Evolutionary conservation across 371 early-diverging fungal genomes (phyloP).

Genomic region (Circinella umbellata): DNA sequence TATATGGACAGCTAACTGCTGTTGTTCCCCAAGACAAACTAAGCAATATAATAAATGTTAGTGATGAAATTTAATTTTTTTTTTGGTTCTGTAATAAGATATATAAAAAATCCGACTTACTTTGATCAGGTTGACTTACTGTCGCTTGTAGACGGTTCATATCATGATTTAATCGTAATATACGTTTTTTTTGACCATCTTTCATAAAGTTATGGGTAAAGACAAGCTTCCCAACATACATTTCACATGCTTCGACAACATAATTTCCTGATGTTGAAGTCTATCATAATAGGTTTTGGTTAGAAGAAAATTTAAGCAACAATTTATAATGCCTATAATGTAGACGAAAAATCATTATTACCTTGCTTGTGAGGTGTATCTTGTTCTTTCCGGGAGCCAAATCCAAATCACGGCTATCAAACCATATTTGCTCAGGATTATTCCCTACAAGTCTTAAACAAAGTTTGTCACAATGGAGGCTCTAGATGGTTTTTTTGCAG

Average conservation of each 20-base stretch:
- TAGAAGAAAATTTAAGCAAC: too few relatives aligned
- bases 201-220: conserved; percentile 68
- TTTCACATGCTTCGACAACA: conserved; percentile 64
- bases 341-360: conserved; percentile 21
- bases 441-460: conserved; percentile 64
- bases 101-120: conserved; percentile 22
- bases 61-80: too few relatives aligned
- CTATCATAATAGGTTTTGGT: conserved; percentile 18
- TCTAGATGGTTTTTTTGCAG: conserved; percentile 16
- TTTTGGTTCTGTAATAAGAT: not conserved
- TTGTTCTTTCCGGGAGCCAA: conserved; percentile 72
- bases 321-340: not conserved
- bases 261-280: conserved; percentile 69
- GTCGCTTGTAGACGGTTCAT: conserved; percentile 36
- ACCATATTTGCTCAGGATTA: conserved; percentile 58
- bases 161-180: conserved; percentile 61
- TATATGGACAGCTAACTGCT: conserved; percentile 45
- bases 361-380: conserved; percentile 66
- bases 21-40: conserved; percentile 51
- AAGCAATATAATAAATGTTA: not conserved
- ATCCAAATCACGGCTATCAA: conserved; percentile 39
- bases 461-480: conserved; percentile 58
- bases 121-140: conserved; percentile 43
- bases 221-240: conserved; percentile 60
- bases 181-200: conserved; percentile 62